Evolutionary conservation across 148 eudicot genomes (phyloP).

Genomic region (Fagopyrum esculentum): DNA sequence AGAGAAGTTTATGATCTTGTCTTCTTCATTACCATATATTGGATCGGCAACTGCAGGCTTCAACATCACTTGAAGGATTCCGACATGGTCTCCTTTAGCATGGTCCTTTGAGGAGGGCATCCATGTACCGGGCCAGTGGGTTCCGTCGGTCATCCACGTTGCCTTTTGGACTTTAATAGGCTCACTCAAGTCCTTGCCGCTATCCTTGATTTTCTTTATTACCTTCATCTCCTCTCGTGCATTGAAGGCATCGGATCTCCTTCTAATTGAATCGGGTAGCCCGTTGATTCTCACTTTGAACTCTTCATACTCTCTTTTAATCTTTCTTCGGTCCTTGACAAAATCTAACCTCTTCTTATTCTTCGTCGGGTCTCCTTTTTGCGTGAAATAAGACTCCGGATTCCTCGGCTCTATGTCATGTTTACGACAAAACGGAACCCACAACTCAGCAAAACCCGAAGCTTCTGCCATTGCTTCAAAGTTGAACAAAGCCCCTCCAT

Average conservation of each 20-base stretch:
- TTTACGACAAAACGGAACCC: slow-evolving; percentile 86
- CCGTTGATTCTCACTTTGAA: slow-evolving; percentile 86
- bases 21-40: slow-evolving; percentile 41
- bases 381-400: slow-evolving; percentile 59
- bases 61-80: slow-evolving; percentile 84
- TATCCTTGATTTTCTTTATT: slow-evolving; percentile 62
- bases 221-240: slow-evolving; percentile 93
- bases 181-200: slow-evolving; percentile 51
- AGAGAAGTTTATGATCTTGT: slow-evolving; percentile 49
- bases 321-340: slow-evolving; percentile 76
- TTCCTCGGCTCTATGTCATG: slow-evolving; percentile 89
- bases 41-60: slow-evolving; percentile 75
- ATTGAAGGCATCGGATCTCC: slow-evolving; percentile 86
- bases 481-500: slow-evolving; percentile 76
- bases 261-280: slow-evolving; percentile 70
- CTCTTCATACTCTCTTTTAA: slow-evolving; percentile 89
- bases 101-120: slow-evolving; percentile 44
- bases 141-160: slow-evolving; percentile 95
- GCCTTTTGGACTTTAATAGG: slow-evolving; percentile 60
- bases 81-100: slow-evolving; percentile 83
- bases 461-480: slow-evolving; percentile 96
- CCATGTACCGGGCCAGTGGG: slow-evolving; percentile 90
- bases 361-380: slow-evolving; percentile 87
- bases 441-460: slow-evolving; percentile 72
- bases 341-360: slow-evolving; percentile 62